These are phyloP conservation scores for Meredithiella fracta DNA, from an alignment of 2,329 filamentous ascomycete species.

Conservation along the genomic window DNA sequence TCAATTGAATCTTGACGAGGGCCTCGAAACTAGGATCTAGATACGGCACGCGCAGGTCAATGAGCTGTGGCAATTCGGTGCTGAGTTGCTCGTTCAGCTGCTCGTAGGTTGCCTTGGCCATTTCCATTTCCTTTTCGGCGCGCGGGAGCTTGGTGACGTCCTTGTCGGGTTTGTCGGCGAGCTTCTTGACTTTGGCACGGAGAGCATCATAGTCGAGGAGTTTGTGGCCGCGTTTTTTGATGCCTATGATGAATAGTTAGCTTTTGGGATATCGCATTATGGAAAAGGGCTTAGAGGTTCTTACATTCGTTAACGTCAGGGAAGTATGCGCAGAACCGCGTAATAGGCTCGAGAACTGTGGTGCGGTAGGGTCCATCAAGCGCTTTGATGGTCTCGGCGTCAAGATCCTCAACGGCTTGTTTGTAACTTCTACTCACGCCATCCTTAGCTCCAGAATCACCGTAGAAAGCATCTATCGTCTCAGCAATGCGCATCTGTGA, in stretches of 20 bases:
- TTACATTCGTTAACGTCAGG: slow-evolving; percentile 94
- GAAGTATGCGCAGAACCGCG: slow-evolving; percentile 93
- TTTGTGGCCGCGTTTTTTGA: slow-evolving; percentile 98
- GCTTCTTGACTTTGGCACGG: slow-evolving; percentile 88
- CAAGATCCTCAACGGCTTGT: slow-evolving; percentile 91
- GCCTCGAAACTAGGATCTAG: slow-evolving; percentile 95
- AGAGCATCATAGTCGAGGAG: slow-evolving; percentile 95
- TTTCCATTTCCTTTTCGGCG: slow-evolving; percentile 89
- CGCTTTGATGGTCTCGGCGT: slow-evolving; percentile 96
- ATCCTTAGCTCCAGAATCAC: slow-evolving; percentile 84
- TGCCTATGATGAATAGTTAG: too few relatives aligned
- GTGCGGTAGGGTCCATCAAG: slow-evolving; percentile 89
- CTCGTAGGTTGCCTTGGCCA: slow-evolving; percentile 86
- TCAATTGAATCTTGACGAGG: slow-evolving; percentile 91
- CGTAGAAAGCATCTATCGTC: slow-evolving; percentile 98
- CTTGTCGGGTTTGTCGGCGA: slow-evolving; percentile 97
- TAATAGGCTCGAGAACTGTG: slow-evolving; percentile 90
- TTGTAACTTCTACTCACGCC: slow-evolving; percentile 96
- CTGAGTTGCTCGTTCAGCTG: slow-evolving; percentile 94
- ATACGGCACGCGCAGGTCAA: slow-evolving; percentile 92
- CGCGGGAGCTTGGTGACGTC: slow-evolving; percentile 91
- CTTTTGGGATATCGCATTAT: slow-evolving; percentile 10
- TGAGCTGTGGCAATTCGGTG: slow-evolving; percentile 81
- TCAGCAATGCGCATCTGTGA: slow-evolving; percentile 99
- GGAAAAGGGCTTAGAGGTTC: slow-evolving; percentile 17